Conservation (phyloP, 768 basidiomycete species). For the Pseudohyphozyma bogoriensis region DNA sequence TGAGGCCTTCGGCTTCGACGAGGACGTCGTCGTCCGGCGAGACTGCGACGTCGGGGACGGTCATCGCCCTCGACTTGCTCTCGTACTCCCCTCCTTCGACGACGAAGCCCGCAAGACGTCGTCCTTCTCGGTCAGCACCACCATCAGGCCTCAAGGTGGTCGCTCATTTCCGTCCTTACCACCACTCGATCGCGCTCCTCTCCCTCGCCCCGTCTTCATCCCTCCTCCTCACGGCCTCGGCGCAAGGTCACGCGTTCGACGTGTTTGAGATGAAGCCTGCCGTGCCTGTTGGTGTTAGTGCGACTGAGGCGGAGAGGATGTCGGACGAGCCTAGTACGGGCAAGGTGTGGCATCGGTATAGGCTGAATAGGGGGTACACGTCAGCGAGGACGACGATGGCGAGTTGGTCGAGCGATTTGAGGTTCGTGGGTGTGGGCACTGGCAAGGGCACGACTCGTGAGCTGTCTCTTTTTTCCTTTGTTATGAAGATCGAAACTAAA, state of each 20-base stretch:
- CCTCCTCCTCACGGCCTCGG: slow-evolving; percentile 16
- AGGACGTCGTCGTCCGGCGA: background rate
- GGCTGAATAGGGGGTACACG: slow-evolving; percentile 26
- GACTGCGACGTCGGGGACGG: slow-evolving; percentile 1
- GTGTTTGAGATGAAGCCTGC: slow-evolving; percentile 30
- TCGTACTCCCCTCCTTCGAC: background rate
- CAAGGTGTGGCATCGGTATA: slow-evolving; percentile 32
- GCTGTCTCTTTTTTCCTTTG: background rate
- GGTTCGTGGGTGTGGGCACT: slow-evolving; percentile 27
- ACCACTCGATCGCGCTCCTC: slow-evolving; percentile 18
- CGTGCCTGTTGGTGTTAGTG: background rate
- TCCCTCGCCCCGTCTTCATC: slow-evolving; percentile 27
- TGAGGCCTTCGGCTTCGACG: background rate
- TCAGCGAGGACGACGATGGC: slow-evolving; percentile 1
- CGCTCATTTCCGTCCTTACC: slow-evolving; percentile 29
- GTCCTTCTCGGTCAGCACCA: background rate
- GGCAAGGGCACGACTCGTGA: slow-evolving; percentile 22
- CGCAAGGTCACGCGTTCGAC: slow-evolving; percentile 26
- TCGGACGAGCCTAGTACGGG: background rate
- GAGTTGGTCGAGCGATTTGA: slow-evolving; percentile 19
- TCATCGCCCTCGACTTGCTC: slow-evolving; percentile 27
- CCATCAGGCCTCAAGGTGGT: slow-evolving; percentile 2
- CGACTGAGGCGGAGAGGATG: too few species aligned
- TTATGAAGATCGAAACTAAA: background rate
- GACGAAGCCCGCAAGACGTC: background rate